Base-by-base conservation (phyloP, 805 yeast genomes). In the Yamadazyma takamatsuzukensis region DNA sequence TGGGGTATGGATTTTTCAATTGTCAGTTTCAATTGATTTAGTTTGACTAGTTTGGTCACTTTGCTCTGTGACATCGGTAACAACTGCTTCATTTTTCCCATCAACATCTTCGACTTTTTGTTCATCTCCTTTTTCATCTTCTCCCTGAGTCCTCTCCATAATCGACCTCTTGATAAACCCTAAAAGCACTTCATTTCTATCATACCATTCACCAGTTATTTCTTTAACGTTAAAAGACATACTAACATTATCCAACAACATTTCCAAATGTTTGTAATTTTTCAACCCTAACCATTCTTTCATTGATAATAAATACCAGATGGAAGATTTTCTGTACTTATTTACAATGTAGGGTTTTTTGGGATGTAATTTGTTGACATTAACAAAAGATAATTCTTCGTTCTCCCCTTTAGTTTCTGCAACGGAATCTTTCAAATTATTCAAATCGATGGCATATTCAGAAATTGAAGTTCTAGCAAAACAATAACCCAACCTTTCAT, bases 281-380 rank as follows among this genome's bases (percentile, higher is more conserved):
- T 56, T 49, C 13, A 64, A 42, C 4, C 17, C 19, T 10, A 54
- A 36, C 83, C 95, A 78, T 49, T 83, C 84, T 35, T 74, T 74
- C 5, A 87, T 81, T 0, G 96, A 80, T 17, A 88, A 52, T 17
- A 88, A 52, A 43, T 72, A 70, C 86, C 95, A 88, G 18, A 89
- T 66, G 0, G 85, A 76, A 1, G 88, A 76, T 51, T 87, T 87
- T 34, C 97, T 70, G 32, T 58, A 58, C 37, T 95, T 64, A 2
- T 83, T 74, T 22, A 71, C 51, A 0, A 67, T 61, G 4, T 64
- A 59, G 32, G 68, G 50, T 21, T 64, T 56, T 4, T 50, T 46
- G 3, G 62, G 60, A 4, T 35, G 17, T 12, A 75, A 44, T 32
- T 70, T 64, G 27, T 47, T 29, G 2, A 52, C 49, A 48, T 66